phyloP scores from a whole-genome alignment of 495 filamentous ascomycete genomes.

The Talaromyces nanjingensis region DNA sequence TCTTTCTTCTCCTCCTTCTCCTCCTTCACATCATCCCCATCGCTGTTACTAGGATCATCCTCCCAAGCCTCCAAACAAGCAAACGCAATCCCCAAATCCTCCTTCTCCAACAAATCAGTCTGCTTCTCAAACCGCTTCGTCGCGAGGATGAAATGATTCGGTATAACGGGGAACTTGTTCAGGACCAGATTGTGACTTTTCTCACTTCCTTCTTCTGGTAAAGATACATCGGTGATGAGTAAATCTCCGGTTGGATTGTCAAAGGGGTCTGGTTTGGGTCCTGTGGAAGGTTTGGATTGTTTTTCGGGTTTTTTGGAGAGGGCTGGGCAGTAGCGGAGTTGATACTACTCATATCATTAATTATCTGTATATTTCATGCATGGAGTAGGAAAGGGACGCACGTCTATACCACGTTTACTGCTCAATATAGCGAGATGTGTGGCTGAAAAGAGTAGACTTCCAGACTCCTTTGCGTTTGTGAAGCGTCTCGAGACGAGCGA shows the following conservation, averaged over 20 bases:
- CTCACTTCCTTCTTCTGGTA: constrained; percentile 12
- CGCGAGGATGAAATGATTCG: constrained; percentile 72
- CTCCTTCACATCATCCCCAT: constrained; percentile 10
- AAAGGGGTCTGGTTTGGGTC: constrained; percentile 63
- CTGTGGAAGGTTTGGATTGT: constrained; percentile 4
- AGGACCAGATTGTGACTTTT: constrained; percentile 58
- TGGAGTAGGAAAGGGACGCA: constrained; percentile 20
- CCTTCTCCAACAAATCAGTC: constrained; percentile 57
- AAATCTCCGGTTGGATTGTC: constrained; percentile 56
- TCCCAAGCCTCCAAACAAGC: constrained; percentile 59
- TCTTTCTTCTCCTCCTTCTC: constrained; percentile 4
- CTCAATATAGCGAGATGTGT: constrained; percentile 51
- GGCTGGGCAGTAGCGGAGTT: constrained; percentile 72
- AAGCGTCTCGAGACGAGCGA: constrained; percentile 50
- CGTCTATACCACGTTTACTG: constrained; percentile 43
- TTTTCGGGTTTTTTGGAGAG: constrained; percentile 60
- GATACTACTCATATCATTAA: constrained; percentile 47
- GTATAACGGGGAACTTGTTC: constrained; percentile 78
- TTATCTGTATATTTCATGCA: neutral
- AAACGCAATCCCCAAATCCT: constrained; percentile 60
- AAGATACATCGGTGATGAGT: constrained; percentile 50
- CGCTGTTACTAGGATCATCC: constrained; percentile 3
- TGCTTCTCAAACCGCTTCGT: constrained; percentile 61
- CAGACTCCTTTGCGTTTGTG: constrained; percentile 40
- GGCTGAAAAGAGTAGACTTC: constrained; percentile 51